Conservation (phyloP, 2,329 filamentous ascomycete genomes). For the Teratosphaeria nubilosa region DNA sequence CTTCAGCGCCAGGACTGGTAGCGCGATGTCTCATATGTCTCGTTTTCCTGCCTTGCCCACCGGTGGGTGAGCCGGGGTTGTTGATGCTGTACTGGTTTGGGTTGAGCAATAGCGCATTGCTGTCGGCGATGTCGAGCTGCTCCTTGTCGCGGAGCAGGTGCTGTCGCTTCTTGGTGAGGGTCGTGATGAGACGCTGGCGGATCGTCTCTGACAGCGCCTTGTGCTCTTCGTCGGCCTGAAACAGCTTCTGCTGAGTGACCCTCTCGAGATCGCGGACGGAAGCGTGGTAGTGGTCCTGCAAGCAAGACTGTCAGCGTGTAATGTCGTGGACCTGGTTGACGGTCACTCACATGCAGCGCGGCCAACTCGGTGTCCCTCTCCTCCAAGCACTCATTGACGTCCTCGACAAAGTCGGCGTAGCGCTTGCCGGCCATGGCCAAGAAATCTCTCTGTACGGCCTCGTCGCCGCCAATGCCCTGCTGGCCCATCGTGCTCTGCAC, state of each 20-base stretch:
- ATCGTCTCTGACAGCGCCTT: slow-evolving; percentile 48
- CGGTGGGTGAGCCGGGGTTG: slow-evolving; percentile 53
- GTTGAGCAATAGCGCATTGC: slow-evolving; percentile 54
- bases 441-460: slow-evolving; percentile 57
- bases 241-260: slow-evolving; percentile 48
- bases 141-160: slow-evolving; percentile 55
- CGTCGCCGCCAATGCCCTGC: slow-evolving; percentile 25
- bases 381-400: slow-evolving; percentile 81
- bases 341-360: slow-evolving; percentile 57
- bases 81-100: slow-evolving; percentile 58
- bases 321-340: background rate
- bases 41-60: slow-evolving; percentile 46
- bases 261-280: slow-evolving; percentile 46
- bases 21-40: slow-evolving; percentile 49
- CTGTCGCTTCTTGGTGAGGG: slow-evolving; percentile 46
- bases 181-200: slow-evolving; percentile 50
- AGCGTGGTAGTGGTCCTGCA: slow-evolving; percentile 47
- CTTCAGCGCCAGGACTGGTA: slow-evolving; percentile 15
- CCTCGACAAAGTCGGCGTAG: slow-evolving; percentile 75
- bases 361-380: slow-evolving; percentile 75
- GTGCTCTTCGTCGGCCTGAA: slow-evolving; percentile 54
- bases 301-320: background rate
- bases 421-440: slow-evolving; percentile 59
- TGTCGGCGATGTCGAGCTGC: slow-evolving; percentile 56
- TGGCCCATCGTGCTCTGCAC: slow-evolving; percentile 29